Percentiles rank a stretch among this genome's conserved stretches.
Conservation (phyloP, 768 basidiomycete genomes). For the Epithele typhae region DNA sequence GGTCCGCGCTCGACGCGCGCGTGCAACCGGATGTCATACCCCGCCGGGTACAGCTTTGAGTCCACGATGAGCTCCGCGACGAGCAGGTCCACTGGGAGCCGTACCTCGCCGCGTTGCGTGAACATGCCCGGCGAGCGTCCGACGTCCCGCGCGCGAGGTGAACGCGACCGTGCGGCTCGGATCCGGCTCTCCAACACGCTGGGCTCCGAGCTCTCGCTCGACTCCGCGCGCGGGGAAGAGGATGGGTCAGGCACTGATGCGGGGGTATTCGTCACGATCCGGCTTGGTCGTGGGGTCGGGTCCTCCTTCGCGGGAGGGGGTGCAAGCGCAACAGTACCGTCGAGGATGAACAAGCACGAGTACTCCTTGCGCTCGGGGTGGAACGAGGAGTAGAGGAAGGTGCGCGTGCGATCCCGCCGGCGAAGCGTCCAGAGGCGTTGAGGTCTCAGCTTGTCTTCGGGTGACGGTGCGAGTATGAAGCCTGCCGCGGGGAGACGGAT, state of each 20-base stretch:
- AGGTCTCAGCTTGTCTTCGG: conserved; percentile 38
- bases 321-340: conserved; percentile 19
- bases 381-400: conserved; percentile 54
- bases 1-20: conserved; percentile 38
- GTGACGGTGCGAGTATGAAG: conserved; percentile 52
- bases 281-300: conserved; percentile 38
- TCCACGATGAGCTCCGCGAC: conserved; percentile 80
- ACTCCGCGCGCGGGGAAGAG: neutral
- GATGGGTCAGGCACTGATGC: neutral
- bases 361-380: conserved; percentile 48
- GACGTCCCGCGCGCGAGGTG: conserved; percentile 26
- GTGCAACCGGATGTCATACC: conserved; percentile 54
- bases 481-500: conserved; percentile 66
- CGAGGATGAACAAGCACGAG: conserved; percentile 46
- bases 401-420: conserved; percentile 54
- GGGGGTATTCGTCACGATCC: conserved; percentile 19
- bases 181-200: conserved; percentile 7
- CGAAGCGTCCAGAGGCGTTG: conserved; percentile 53
- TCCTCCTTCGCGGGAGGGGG: conserved; percentile 26
- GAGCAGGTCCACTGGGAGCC: conserved; percentile 61
- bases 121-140: conserved; percentile 48
- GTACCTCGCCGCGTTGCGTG: conserved; percentile 57
- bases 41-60: conserved; percentile 72
- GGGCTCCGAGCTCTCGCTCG: neutral
- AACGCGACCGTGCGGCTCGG: conserved; percentile 28